Conservation (phyloP, 2,329 filamentous ascomycete species). For the Mycosphaerella sp. region DNA sequence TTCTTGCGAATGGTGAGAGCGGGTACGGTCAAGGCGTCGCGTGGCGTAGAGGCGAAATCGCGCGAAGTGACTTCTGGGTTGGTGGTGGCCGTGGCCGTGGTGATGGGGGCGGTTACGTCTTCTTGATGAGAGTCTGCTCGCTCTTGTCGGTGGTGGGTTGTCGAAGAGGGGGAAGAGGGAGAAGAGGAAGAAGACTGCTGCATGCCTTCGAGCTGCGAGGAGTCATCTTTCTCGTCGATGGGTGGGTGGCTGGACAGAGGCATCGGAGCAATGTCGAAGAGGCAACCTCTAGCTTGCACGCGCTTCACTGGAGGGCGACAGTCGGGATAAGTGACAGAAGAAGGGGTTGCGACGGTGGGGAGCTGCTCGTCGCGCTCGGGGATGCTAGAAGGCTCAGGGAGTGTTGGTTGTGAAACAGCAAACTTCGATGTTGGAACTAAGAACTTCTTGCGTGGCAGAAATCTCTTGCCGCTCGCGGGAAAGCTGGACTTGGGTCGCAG, state of each 20-base stretch:
- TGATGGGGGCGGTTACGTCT: background rate
- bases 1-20: slow-evolving; percentile 3
- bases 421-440: background rate
- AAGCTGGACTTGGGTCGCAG: background rate
- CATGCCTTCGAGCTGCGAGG: background rate
- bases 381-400: slow-evolving; percentile 1
- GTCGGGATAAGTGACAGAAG: background rate
- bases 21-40: slow-evolving; percentile 3
- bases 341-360: background rate
- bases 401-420: background rate
- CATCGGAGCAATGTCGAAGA: slow-evolving; percentile 4
- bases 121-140: slow-evolving; percentile 13
- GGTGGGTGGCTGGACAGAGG: background rate
- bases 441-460: background rate
- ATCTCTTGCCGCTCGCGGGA: background rate
- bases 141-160: background rate
- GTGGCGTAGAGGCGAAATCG: slow-evolving; percentile 5
- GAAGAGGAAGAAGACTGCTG: too few relatives aligned
- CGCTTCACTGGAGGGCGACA: background rate
- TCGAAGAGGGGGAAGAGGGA: too few relatives aligned
- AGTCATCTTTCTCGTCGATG: background rate
- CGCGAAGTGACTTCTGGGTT: background rate
- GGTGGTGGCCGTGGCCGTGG: too few relatives aligned
- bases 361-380: background rate
- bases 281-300: background rate